Percentiles rank a stretch among this genome's conserved stretches.
Evolutionary conservation across 345 rosid genomes (phyloP).

Genomic region (Brassica incana): DNA sequence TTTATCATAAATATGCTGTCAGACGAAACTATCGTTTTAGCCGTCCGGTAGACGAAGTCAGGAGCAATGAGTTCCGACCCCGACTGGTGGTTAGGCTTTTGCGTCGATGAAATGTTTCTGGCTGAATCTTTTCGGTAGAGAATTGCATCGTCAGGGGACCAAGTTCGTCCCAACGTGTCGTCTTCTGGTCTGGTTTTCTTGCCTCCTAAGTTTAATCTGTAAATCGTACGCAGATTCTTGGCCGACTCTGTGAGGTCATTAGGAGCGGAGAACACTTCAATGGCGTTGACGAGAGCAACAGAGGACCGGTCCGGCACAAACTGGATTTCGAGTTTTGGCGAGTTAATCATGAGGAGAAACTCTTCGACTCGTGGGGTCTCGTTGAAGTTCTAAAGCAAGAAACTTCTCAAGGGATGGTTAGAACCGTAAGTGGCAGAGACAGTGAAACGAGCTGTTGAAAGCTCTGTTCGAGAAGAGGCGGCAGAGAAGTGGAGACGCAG

Average conservation of each 20-base stretch:
- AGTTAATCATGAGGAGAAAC: slow-evolving; percentile 41
- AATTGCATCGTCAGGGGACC: slow-evolving; percentile 39
- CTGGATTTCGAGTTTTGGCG: slow-evolving; percentile 27
- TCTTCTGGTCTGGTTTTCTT: slow-evolving; percentile 43
- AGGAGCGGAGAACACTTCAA: slow-evolving; percentile 55
- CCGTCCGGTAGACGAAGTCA: slow-evolving; percentile 45
- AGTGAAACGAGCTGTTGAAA: slow-evolving; percentile 26
- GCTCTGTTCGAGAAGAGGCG: slow-evolving; percentile 29
- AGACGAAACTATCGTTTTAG: slow-evolving; percentile 21
- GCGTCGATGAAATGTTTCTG: fast-evolving
- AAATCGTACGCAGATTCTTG: slow-evolving; percentile 34
- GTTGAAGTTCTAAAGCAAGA: slow-evolving; percentile 17
- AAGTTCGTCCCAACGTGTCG: slow-evolving; percentile 64
- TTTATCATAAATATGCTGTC: background rate
- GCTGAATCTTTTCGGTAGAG: background rate
- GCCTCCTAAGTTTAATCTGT: slow-evolving; percentile 80
- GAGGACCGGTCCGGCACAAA: slow-evolving; percentile 45
- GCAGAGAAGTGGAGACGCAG: slow-evolving; percentile 45
- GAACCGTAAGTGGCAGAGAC: slow-evolving; percentile 32
- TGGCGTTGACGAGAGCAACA: slow-evolving; percentile 63
- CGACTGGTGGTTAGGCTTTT: background rate
- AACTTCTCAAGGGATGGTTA: background rate
- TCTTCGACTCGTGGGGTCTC: slow-evolving; percentile 41
- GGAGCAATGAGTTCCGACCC: slow-evolving; percentile 43
- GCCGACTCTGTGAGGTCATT: slow-evolving; percentile 12